These are phyloP conservation scores for Cladobotryum mycophilum DNA, from an alignment of 2,329 filamentous ascomycete species.

Conservation along the genomic window DNA sequence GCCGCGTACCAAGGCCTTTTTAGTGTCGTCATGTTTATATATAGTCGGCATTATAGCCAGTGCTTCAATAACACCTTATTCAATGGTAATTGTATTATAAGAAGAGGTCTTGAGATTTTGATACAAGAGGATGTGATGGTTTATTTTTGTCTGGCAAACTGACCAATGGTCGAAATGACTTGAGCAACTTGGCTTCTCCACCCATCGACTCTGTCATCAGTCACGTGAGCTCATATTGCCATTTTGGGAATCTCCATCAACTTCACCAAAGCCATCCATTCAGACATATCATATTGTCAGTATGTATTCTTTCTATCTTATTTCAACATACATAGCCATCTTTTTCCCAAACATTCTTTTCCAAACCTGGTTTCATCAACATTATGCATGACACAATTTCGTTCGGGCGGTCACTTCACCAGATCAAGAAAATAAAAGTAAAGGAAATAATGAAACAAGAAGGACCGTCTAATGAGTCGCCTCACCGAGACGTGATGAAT, in stretches of 20 bases:
- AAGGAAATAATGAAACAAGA: not conserved
- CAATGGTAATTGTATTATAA: too few species aligned
- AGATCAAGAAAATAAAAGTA: not conserved
- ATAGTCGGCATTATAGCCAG: slow-evolving; percentile 13
- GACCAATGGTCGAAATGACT: not conserved
- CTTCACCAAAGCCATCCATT: too few species aligned
- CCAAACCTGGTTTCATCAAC: not conserved
- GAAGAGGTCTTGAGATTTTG: too few species aligned
- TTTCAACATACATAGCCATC: not conserved
- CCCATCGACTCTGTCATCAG: too few species aligned
- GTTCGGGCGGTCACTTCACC: not conserved
- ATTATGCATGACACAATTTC: not conserved
- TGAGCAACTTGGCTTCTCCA: not conserved
- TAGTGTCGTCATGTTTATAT: slow-evolving; percentile 32
- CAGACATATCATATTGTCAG: too few species aligned
- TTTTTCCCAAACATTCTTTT: not conserved
- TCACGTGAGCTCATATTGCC: too few species aligned
- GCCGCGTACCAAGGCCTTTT: slow-evolving; percentile 34
- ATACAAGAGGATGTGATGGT: slow-evolving; percentile 19
- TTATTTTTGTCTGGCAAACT: slow-evolving; percentile 27
- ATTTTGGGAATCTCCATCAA: too few species aligned
- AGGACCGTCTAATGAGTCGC: not conserved
- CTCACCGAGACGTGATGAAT: not conserved
- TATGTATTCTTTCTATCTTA: too few species aligned
- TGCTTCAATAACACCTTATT: too few species aligned